Evolutionary conservation across 176 grass and related monocot species (phyloP).

Genomic region (sorghum (Sorghum bicolor)): Sorghum_bicolor_NCBIv3 NC_012875.2:40230501-40231000

Average conservation of each 20-base stretch:
- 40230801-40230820: background rate
- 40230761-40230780: background rate
- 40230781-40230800: background rate
- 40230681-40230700: background rate
- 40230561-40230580: background rate
- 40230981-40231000: background rate
- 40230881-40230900: slow-evolving; percentile 13
- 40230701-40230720: background rate
- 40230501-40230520: background rate
- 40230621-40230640: background rate
- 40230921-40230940: background rate
- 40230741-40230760: background rate
- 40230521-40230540: background rate
- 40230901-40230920: background rate
- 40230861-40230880: background rate
- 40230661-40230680: background rate
- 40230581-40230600: background rate
- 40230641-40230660: too few relatives aligned
- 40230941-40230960: background rate
- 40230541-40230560: background rate
- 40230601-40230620: background rate
- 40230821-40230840: background rate
- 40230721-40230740: background rate
- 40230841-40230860: background rate
- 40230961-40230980: slow-evolving; percentile 3